Base-by-base conservation (phyloP, 768 basidiomycete species). In the Russula earlei region DNA sequence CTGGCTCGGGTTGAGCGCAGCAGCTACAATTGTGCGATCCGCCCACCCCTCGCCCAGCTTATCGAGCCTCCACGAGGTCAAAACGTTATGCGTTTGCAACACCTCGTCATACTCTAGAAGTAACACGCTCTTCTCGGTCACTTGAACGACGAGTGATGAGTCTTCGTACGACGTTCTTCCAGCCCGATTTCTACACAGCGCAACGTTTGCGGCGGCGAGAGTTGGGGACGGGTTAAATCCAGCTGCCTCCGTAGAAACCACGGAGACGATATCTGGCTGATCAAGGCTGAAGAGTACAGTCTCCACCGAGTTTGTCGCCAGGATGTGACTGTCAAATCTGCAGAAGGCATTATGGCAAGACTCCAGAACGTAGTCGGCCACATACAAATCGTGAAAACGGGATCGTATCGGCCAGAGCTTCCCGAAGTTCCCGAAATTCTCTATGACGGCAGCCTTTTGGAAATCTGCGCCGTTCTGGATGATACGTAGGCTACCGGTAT, bases 381-480 rank as follows among this genome's bases (percentile, higher is more conserved):
- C 82, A 66, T 66, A 86, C 84, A 60, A 56, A 54, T 79, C 77
- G 19, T 74, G 67, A 54, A 73, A 78, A 24, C 63, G 70, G 14
- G 71, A 62, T 15, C 77, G 76, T 19, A 89, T 63, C 2, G 84
- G 69, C 81, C 85, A 93, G 2, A 91, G 66, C 24, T 72, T 71
- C 12, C 77, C 76, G n/a, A 85, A 72, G 53, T 78, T 70, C 0
- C 71, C 66, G 44, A 91, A 61, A 0, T 84, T 84, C 5, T 78
- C 75, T 6, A 89, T 64, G 27, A 70, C 67, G 0, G 83, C 85
- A 11, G 79, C 63, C 62, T 85, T 84, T 53, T 80, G 74, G 65
- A 91, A 84, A 62, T 89, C 85, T 6, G 90, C 88, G 2, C 92
- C 92, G 54, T 82, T 88, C 58, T 88, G 76, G 19, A 96, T 76